These are phyloP conservation scores for Ganoderma boninense DNA, from an alignment of 1,284 basidiomycete species.

Conservation along the genomic window DNA sequence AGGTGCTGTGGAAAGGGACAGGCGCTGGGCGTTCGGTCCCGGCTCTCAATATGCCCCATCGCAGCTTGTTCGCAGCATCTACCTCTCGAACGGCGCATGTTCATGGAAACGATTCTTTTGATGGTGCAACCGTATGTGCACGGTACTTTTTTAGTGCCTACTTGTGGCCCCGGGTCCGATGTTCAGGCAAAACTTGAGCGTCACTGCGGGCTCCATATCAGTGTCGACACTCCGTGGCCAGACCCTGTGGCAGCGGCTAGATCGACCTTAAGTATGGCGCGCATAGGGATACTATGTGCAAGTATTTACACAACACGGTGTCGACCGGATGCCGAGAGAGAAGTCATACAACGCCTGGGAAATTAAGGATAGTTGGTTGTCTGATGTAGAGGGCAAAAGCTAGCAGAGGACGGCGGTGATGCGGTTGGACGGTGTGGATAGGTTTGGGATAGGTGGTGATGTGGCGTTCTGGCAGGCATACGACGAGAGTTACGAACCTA, in stretches of 20 bases:
- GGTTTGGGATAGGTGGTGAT: too few relatives aligned
- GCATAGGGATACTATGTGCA: not conserved
- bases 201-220: not conserved
- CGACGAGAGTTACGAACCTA: slow-evolving; percentile 22
- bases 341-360: slow-evolving; percentile 10
- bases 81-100: not conserved
- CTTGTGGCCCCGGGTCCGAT: too few relatives aligned
- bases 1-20: not conserved
- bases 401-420: not conserved
- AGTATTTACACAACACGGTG: slow-evolving; percentile 12
- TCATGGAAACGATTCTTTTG: not conserved
- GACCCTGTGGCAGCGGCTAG: not conserved
- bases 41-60: too few relatives aligned
- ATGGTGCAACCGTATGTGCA: not conserved
- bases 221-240: not conserved
- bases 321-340: not conserved
- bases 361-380: slow-evolving; percentile 12
- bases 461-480: slow-evolving; percentile 28
- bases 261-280: not conserved
- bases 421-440: slow-evolving; percentile 5
- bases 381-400: slow-evolving; percentile 7
- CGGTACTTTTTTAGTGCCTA: too few relatives aligned
- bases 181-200: too few relatives aligned
- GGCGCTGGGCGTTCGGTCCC: not conserved
- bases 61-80: not conserved